Evolutionary conservation across 495 filamentous ascomycete genomes (phyloP).

Genomic region (Pyrenula aspistea): DNA sequence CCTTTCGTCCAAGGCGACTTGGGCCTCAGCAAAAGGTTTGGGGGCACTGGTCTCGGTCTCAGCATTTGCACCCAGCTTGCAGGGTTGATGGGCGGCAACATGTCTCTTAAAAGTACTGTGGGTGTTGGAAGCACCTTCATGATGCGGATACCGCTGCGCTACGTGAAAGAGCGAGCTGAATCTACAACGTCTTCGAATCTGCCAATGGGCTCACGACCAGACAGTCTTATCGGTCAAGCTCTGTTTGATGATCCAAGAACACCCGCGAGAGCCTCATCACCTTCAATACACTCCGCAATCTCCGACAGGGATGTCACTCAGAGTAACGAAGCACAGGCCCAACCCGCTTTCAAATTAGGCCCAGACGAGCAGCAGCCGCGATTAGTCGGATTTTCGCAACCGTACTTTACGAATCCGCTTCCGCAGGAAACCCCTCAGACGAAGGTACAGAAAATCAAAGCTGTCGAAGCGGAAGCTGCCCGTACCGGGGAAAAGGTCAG

Average conservation of each 20-base stretch:
- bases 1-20: constrained; percentile 90
- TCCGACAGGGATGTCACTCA: constrained; percentile 12
- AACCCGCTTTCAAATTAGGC: constrained; percentile 17
- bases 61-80: constrained; percentile 83
- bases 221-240: constrained; percentile 6
- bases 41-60: constrained; percentile 81
- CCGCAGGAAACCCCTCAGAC: constrained; percentile 25
- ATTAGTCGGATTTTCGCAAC: constrained; percentile 71
- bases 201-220: constrained; percentile 3
- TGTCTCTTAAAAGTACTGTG: constrained; percentile 58
- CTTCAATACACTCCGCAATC: constrained; percentile 20
- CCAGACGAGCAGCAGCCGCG: constrained; percentile 49
- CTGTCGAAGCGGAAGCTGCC: constrained; percentile 26
- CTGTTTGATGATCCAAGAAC: constrained; percentile 13
- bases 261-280: constrained; percentile 13
- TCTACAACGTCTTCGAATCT: constrained; percentile 23
- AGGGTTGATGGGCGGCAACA: constrained; percentile 66
- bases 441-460: constrained; percentile 40
- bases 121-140: constrained; percentile 72
- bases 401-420: constrained; percentile 63
- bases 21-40: constrained; percentile 78
- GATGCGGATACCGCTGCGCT: constrained; percentile 73
- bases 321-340: constrained; percentile 9
- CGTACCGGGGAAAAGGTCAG: constrained; percentile 50
- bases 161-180: constrained; percentile 51